Base-by-base conservation (phyloP, 805 yeast species). In the Starmerella sp. region DNA sequence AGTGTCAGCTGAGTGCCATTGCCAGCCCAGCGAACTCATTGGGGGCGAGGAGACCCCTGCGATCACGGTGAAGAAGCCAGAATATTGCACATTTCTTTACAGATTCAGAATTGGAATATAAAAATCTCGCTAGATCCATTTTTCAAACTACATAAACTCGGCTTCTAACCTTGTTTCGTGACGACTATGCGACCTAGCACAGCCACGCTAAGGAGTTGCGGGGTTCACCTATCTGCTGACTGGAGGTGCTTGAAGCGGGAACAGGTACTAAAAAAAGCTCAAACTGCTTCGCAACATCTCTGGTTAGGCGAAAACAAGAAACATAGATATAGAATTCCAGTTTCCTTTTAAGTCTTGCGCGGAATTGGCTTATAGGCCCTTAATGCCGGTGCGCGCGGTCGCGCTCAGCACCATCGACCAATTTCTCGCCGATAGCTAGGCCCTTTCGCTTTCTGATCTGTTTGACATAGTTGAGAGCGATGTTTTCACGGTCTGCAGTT, bases 321-420 rank as follows among this genome's bases (percentile, higher is more conserved):
- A 22, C 3, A 22, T 22, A 22, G 22, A 22, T 2, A 22, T 22
- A 22, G 22, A 22, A 22, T 22, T 2, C 22, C 22, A 22, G 22
- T 22, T 22, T 22, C 22, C 22, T 22, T 22, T 22, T 3, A 22
- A 22, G 22, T 22, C 22, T 22, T 22, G 22, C 22, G 22, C 22
- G 22, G 22, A 3, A 22, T 22, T 22, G 22, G 22, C 22, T 22
- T 22, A 3, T 22, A 22, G 22, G 22, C 22, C 22, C 22, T 22
- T 51, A 58, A 42, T 58, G 62, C 4, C 57, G 51, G 30, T 46
- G 59, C 2, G 54, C 15, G 9, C 62, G 57, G 29, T 93, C 97
- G 69, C 90, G 88, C 68, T 93, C 97, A 1, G 97, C 96, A 66
- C 84, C 86, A 66, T 86, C 79, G 28, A 93, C 85, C 45, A 93